phyloP scores from a whole-genome alignment of 1,284 basidiomycete species.

The Hypsizygus ulmarius region DNA sequence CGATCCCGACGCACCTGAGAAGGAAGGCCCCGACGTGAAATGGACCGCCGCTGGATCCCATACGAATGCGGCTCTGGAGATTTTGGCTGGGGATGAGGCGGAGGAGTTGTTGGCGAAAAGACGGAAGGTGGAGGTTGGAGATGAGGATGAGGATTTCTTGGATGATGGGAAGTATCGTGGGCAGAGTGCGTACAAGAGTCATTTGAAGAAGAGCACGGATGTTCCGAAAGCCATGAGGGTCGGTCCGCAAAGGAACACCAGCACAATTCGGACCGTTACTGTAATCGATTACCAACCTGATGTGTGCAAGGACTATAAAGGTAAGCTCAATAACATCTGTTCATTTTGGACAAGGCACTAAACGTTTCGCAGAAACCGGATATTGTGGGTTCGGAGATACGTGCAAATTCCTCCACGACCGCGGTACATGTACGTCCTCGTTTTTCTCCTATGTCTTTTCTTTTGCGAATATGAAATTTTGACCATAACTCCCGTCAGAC shows the following conservation, averaged over 20 bases:
- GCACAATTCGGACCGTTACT: slow-evolving; percentile 92
- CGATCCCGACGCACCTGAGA: slow-evolving; percentile 43
- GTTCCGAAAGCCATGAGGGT: slow-evolving; percentile 87
- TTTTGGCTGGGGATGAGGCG: slow-evolving; percentile 75
- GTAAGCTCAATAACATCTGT: slow-evolving; percentile 40
- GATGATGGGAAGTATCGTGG: slow-evolving; percentile 92
- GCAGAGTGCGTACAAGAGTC: slow-evolving; percentile 77
- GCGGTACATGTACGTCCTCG: slow-evolving; percentile 70
- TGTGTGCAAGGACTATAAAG: slow-evolving; percentile 99
- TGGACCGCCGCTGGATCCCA: slow-evolving; percentile 75
- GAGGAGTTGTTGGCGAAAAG: slow-evolving; percentile 71
- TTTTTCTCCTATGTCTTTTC: slow-evolving; percentile 7
- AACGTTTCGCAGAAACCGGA: slow-evolving; percentile 76
- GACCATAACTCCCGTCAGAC: slow-evolving; percentile 51
- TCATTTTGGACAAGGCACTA: slow-evolving; percentile 11
- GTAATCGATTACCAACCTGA: slow-evolving; percentile 98
- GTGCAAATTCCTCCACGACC: slow-evolving; percentile 94
- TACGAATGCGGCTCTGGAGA: slow-evolving; percentile 64
- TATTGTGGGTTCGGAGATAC: slow-evolving; percentile 99
- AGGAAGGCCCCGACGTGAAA: slow-evolving; percentile 73
- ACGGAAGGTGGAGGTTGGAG: slow-evolving; percentile 49
- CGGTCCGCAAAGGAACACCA: slow-evolving; percentile 79
- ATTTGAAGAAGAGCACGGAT: slow-evolving; percentile 80
- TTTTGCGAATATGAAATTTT: slow-evolving; percentile 19
- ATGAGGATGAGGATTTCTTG: slow-evolving; percentile 57